These are phyloP conservation scores for Salix suchowensis DNA, from an alignment of 345 rosid genomes.

Conservation along the genomic window DNA sequence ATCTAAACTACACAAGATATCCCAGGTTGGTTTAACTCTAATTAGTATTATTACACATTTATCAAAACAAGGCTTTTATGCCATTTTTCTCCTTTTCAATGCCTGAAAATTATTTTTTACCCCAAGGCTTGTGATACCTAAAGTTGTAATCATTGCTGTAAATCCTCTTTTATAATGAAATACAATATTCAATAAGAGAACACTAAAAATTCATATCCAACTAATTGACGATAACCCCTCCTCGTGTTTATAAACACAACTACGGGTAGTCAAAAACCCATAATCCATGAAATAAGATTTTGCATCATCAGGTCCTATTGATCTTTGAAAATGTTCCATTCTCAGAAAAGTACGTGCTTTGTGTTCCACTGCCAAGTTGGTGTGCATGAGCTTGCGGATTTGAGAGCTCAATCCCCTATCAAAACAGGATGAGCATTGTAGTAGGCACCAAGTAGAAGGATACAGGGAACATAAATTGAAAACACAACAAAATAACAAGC, in stretches of 20 bases:
- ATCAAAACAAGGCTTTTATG: no score
- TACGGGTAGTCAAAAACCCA: not conserved
- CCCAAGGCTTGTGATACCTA: no score
- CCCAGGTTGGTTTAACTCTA: no score
- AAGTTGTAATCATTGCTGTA: not conserved
- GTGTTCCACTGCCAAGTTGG: conserved; percentile 81
- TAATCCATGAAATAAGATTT: not conserved
- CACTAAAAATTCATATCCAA: not conserved
- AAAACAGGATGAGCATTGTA: not conserved
- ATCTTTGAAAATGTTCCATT: conserved; percentile 86
- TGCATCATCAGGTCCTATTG: conserved; percentile 49
- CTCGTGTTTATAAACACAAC: not conserved
- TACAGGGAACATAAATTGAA: not conserved
- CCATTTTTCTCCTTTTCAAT: no score
- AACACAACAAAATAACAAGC: not conserved
- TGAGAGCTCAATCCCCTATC: conserved; percentile 80
- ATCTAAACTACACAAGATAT: no score
- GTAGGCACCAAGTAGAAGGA: not conserved
- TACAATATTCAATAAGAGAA: not conserved
- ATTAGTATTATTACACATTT: no score
- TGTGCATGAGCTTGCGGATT: conserved; percentile 82
- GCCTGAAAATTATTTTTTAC: no score
- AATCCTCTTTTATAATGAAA: not conserved
- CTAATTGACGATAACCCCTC: not conserved
- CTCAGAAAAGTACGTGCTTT: conserved; percentile 94